Evolutionary conservation across 306 rosid species (phyloP), one percentile per base, ranked within the genome.

Genomic region (Dalbergia oliveri): DNA sequence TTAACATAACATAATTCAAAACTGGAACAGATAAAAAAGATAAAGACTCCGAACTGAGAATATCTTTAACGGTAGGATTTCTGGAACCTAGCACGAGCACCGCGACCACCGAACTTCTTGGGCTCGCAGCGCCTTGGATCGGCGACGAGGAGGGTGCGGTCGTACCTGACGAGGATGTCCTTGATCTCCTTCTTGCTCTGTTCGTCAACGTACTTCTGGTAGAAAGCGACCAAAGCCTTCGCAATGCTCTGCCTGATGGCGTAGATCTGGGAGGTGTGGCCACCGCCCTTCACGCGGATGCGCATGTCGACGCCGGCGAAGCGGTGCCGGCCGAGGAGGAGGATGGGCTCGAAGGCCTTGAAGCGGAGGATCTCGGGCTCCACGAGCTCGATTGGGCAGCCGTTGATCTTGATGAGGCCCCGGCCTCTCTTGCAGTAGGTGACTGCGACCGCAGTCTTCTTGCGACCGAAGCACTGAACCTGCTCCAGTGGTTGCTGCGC

Each of bases 31-130:
- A 63, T 26, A 18, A 26, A 41, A 16, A 31, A 60, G 7, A 11
- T 16, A 67, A 31, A 57, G 21, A 2, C 9, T 16, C 1, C 5
- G 35, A 43, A 23, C 53, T 47, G 9, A 4, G 19, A 51, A 66
- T 4, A 72, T 5, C 10, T 43, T 88, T 83, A 93, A 93, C 98
- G 97, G 85, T 93, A 91, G 6, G 97, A 91, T 59, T 93, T 93
- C 89, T 93, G 97, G 90, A 93, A 93, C 88, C 92, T 91, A 7
- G 98, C 88, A 53, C 94, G 91, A 56, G 94, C 98, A 66, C 97
- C 97, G 41, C 93, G 97, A 84, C 98, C 97, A 69, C 97, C 98
- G 43, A 93, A 93, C 88, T 93, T 93, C 92, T 93, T 93, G 33
- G 98, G 94, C 93, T 91, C 97, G 47, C 97, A 93, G 58, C 94